Conservation (phyloP, 371 early-diverging fungal species). For the Mortierella sp. region DNA sequence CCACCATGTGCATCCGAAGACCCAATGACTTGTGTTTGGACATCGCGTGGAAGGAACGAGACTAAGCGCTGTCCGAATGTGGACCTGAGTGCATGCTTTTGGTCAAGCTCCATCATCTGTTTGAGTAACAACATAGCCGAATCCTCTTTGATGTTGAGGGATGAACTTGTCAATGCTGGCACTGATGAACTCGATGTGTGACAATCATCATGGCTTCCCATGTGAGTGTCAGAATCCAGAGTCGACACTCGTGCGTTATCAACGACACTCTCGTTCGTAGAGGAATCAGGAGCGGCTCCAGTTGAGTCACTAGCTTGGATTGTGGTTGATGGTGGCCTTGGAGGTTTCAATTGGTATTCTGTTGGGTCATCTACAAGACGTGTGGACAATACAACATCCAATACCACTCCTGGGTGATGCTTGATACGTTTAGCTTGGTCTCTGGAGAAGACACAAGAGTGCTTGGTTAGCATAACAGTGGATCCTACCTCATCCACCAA, state of each 20-base stretch:
- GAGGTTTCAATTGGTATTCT: too few species aligned
- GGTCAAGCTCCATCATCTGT: neutral
- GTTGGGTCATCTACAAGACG: neutral
- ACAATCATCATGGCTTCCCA: too few species aligned
- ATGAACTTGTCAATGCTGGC: too few species aligned
- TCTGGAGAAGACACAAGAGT: constrained; percentile 4
- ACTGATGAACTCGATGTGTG: too few species aligned
- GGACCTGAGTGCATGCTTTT: neutral
- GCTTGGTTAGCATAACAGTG: neutral
- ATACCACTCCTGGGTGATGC: constrained; percentile 4
- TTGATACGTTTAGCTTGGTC: constrained; percentile 9
- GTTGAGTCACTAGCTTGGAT: too few species aligned
- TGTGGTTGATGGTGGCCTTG: neutral
- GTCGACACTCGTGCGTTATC: too few species aligned
- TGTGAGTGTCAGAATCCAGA: neutral
- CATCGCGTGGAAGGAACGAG: neutral
- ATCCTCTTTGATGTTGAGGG: neutral
- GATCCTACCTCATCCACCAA: too few species aligned
- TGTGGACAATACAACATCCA: constrained; percentile 23
- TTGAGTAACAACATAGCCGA: neutral
- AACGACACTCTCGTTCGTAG: neutral
- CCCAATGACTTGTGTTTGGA: neutral
- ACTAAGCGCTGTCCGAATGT: neutral
- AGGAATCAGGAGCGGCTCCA: neutral
- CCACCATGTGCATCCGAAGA: neutral